Percentiles rank a stretch among this genome's conserved stretches.
Conservation (phyloP, 805 yeast species). For the Maudiozyma saulgeensis region DNA sequence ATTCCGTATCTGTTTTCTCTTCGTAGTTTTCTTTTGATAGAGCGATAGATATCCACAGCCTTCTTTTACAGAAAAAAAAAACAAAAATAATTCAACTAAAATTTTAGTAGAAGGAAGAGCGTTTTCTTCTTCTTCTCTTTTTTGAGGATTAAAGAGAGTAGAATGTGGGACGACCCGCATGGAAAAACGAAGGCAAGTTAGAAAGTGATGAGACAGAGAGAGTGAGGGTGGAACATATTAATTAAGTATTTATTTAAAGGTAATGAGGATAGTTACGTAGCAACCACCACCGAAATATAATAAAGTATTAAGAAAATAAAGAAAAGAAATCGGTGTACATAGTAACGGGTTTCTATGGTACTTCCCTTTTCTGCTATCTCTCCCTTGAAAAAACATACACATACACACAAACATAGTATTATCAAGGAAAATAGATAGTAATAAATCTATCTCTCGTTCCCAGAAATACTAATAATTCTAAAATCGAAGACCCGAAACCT, state of each 20-base stretch:
- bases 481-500: no score
- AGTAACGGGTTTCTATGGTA: background rate
- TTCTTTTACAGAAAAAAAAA: background rate
- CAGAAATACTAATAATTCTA: no score
- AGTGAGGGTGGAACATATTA: background rate
- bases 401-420: no score
- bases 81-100: background rate
- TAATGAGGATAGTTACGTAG: background rate
- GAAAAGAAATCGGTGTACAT: background rate
- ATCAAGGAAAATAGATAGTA: no score
- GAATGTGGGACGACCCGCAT: no score
- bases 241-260: background rate
- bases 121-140: no score
- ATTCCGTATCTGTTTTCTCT: background rate
- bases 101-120: background rate
- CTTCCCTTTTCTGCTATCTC: no score
- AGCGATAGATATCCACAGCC: background rate
- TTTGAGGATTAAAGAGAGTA: no score
- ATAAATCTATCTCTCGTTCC: no score
- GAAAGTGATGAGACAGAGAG: background rate
- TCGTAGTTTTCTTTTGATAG: background rate
- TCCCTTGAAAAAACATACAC: no score
- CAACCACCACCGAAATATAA: background rate
- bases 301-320: background rate
- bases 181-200: background rate